Evolutionary conservation across 2,329 filamentous ascomycete genomes (phyloP).

Genomic region (Purpureocillium lavendulum): DNA sequence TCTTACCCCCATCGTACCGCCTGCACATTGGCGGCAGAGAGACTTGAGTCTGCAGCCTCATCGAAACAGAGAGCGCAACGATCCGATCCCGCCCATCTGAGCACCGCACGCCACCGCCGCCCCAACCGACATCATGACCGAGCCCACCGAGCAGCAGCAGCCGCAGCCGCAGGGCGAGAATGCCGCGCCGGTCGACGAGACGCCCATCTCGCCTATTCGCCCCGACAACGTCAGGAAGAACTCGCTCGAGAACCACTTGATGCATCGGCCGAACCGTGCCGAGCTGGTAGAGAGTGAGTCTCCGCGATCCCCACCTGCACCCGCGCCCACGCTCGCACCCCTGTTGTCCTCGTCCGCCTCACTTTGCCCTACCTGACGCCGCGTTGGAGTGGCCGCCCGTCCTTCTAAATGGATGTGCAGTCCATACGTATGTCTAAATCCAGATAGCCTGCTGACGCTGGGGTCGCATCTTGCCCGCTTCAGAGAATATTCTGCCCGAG

Average conservation of each 20-base stretch:
- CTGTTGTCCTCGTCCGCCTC: not conserved
- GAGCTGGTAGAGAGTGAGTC: conserved; percentile 70
- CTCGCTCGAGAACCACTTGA: conserved; percentile 65
- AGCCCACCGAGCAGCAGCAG: conserved; percentile 11
- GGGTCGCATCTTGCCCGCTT: not conserved
- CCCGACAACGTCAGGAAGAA: conserved; percentile 49
- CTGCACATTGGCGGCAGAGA: too few relatives aligned
- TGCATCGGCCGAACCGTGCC: conserved; percentile 65
- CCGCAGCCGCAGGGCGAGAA: conserved; percentile 5
- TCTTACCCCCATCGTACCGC: too few relatives aligned
- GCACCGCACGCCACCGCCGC: not conserved
- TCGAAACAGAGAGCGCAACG: too few relatives aligned
- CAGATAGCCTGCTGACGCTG: not conserved
- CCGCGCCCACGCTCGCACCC: not conserved
- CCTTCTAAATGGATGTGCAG: too few relatives aligned
- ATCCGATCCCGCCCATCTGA: too few relatives aligned
- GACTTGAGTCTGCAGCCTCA: too few relatives aligned
- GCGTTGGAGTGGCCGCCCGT: not conserved
- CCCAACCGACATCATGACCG: conserved; percentile 16
- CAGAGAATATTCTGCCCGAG: conserved; percentile 80
- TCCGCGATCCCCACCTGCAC: not conserved
- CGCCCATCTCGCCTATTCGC: conserved; percentile 44
- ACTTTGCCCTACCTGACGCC: not conserved
- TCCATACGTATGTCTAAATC: too few relatives aligned
- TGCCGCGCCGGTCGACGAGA: conserved; percentile 34